Evolutionary conservation across 2,329 filamentous ascomycete genomes (phyloP).

Genomic region (Dendrostoma leiphaemia): DNA sequence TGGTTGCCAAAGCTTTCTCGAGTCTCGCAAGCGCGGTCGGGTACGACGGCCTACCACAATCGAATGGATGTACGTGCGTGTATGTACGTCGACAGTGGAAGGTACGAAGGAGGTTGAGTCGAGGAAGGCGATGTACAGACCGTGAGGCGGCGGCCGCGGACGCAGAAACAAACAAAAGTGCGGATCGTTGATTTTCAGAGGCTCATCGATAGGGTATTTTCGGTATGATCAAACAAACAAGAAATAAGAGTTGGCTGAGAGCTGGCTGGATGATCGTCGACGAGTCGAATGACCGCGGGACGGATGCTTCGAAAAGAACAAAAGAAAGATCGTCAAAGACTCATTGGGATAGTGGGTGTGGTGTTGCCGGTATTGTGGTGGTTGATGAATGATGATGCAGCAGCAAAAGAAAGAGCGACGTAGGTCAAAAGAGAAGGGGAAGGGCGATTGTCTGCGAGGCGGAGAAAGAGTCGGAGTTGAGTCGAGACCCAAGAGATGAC

Average conservation of each 20-base stretch:
- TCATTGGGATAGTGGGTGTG: conserved; percentile 16
- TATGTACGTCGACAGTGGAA: conserved; percentile 18
- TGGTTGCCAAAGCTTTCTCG: not conserved
- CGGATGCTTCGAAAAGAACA: conserved; percentile 21
- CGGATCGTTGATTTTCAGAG: conserved; percentile 44
- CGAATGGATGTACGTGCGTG: not conserved
- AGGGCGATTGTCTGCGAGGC: not conserved
- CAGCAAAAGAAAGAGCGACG: conserved; percentile 20
- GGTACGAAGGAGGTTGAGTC: conserved; percentile 17
- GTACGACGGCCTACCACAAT: too few relatives aligned
- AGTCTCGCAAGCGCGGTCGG: not conserved
- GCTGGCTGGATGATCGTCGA: conserved; percentile 24
- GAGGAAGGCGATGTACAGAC: conserved; percentile 16
- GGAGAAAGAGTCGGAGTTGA: not conserved
- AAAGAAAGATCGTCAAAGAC: conserved; percentile 30
- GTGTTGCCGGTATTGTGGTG: too few relatives aligned
- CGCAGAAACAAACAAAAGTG: conserved; percentile 27
- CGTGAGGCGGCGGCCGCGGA: conserved; percentile 9
- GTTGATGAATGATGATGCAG: too few relatives aligned
- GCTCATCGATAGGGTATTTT: conserved; percentile 43
- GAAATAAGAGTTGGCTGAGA: conserved; percentile 16
- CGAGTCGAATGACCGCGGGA: conserved; percentile 28
- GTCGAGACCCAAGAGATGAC: conserved; percentile 5
- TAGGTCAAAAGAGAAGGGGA: not conserved
- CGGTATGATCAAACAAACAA: conserved; percentile 35